A percentile compares a stretch with the other conserved stretches of the same genome.
Conservation (phyloP, 257 asterid genomes). For the Pogostemon cablin region DNA sequence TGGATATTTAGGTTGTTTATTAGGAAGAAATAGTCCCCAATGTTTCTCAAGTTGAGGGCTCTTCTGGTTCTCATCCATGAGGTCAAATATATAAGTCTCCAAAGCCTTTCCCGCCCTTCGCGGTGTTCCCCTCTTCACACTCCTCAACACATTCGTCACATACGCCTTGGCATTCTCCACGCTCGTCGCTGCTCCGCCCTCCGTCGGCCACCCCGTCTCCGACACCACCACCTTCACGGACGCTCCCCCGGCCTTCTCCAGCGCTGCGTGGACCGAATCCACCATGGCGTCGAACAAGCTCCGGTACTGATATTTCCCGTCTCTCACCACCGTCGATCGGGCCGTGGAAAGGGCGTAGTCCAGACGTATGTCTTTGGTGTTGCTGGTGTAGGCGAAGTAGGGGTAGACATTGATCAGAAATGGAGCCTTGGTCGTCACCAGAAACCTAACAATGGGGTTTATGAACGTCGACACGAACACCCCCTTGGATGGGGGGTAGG, state of each 20-base stretch:
- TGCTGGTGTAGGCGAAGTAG: conserved; percentile 29
- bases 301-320: conserved; percentile 31
- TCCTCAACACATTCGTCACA: conserved; percentile 34
- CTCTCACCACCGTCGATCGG: neutral
- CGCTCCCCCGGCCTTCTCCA: conserved; percentile 41
- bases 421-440: conserved; percentile 23
- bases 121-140: conserved; percentile 34
- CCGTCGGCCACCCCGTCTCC: conserved; percentile 59
- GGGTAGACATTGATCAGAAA: conserved; percentile 48
- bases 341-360: conserved; percentile 41
- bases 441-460: conserved; percentile 32
- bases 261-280: conserved; percentile 41
- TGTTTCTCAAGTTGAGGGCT: conserved; percentile 45
- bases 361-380: conserved; percentile 19
- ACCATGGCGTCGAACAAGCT: conserved; percentile 48
- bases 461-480: conserved; percentile 11
- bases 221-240: conserved; percentile 42
- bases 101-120: conserved; percentile 37
- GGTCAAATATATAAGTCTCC: conserved; percentile 37
- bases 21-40: conserved; percentile 40
- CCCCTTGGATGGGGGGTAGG: conserved; percentile 45
- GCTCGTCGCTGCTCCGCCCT: conserved; percentile 43
- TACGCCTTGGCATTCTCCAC: conserved; percentile 41
- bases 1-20: conserved; percentile 41
- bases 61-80: conserved; percentile 46